Percentiles rank a stretch among this genome's conserved stretches.
Evolutionary conservation across 2,329 filamentous ascomycete genomes (phyloP).

Genomic region (Seiridium cupressi): DNA sequence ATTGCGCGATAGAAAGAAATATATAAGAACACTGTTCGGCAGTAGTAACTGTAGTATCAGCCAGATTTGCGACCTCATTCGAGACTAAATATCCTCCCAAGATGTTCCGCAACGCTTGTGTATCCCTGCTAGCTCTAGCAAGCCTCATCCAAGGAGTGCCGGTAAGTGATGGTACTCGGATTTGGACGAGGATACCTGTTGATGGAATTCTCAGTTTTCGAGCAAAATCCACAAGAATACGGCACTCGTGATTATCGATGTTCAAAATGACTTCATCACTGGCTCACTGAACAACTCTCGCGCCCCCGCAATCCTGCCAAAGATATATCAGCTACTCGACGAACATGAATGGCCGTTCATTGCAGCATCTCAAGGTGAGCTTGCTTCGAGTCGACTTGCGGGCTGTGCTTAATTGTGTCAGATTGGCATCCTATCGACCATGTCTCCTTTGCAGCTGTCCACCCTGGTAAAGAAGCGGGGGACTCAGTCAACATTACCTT

Average conservation of each 20-base stretch:
- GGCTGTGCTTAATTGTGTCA: background rate
- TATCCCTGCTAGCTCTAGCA: background rate
- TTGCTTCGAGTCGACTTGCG: too few relatives aligned
- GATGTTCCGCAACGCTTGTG: background rate
- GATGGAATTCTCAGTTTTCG: slow-evolving; percentile 10
- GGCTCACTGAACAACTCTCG: slow-evolving; percentile 17
- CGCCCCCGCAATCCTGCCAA: slow-evolving; percentile 15
- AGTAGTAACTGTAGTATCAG: background rate
- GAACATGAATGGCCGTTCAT: slow-evolving; percentile 19
- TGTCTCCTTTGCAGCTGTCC: slow-evolving; percentile 16
- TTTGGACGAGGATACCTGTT: background rate
- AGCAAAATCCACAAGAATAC: slow-evolving; percentile 16
- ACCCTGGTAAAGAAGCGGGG: slow-evolving; percentile 11
- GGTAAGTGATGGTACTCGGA: background rate
- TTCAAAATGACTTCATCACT: slow-evolving; percentile 19
- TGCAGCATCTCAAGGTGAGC: slow-evolving; percentile 17
- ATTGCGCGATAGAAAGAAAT: background rate
- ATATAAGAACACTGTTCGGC: background rate
- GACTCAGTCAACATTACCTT: slow-evolving; percentile 17
- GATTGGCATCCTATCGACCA: slow-evolving; percentile 17
- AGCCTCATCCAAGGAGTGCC: background rate
- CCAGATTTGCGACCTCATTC: background rate
- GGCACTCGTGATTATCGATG: slow-evolving; percentile 17
- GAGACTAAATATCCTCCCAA: background rate
- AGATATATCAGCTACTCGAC: slow-evolving; percentile 18